Evolutionary conservation across 495 filamentous ascomycete genomes (phyloP).

Genomic region (Jackrogersella minutella): DNA sequence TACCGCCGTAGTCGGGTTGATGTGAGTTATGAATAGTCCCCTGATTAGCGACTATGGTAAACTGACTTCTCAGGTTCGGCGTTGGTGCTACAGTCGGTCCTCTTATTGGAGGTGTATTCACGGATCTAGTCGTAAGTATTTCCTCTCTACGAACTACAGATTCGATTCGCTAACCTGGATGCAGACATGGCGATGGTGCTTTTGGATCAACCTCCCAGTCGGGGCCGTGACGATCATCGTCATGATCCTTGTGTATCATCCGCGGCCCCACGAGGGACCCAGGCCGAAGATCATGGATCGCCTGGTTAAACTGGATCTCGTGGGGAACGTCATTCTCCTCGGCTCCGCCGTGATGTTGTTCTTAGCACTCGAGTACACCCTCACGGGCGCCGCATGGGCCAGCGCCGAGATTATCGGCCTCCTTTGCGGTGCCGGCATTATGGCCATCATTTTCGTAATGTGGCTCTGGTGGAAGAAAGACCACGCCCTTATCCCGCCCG

Average conservation of each 20-base stretch:
- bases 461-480: constrained; percentile 64
- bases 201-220: constrained; percentile 77
- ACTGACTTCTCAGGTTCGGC: constrained; percentile 40
- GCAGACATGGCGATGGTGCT: constrained; percentile 75
- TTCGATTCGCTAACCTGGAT: not conserved
- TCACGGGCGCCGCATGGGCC: constrained; percentile 66
- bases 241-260: constrained; percentile 65
- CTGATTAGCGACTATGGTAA: not conserved
- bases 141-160: not conserved
- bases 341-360: constrained; percentile 69
- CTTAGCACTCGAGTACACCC: constrained; percentile 78
- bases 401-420: constrained; percentile 68
- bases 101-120: constrained; percentile 65
- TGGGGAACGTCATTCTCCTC: constrained; percentile 68
- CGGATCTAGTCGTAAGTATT: constrained; percentile 51
- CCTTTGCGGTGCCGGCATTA: constrained; percentile 47
- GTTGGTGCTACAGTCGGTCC: constrained; percentile 67
- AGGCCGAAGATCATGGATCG: constrained; percentile 26
- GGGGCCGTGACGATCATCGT: constrained; percentile 70
- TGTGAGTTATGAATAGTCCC: constrained; percentile 36
- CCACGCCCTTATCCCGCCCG: constrained; percentile 69
- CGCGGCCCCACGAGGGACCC: constrained; percentile 44
- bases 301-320: constrained; percentile 65
- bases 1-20: constrained; percentile 57
- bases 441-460: constrained; percentile 60